Conservation (phyloP, 192 early-diverging fungal species). For the Coemansia sp. region DNA sequence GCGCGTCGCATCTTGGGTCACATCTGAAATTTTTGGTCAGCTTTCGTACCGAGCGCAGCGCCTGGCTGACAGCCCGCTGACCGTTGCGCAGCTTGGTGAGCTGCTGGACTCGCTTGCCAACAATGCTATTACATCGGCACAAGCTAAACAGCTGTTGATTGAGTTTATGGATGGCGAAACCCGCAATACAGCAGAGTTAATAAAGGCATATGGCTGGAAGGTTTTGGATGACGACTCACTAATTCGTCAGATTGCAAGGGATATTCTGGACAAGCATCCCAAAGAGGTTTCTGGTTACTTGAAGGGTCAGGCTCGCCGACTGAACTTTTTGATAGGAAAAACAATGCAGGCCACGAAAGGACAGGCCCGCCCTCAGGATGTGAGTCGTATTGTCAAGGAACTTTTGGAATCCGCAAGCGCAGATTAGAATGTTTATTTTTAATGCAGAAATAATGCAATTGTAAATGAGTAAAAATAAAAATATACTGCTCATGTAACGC, state of each 20-base stretch:
- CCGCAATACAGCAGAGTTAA: constrained; percentile 57
- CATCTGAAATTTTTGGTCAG: constrained; percentile 57
- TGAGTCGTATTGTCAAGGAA: constrained; percentile 61
- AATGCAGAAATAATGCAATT: neutral
- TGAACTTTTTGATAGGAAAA: constrained; percentile 83
- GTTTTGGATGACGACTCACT: constrained; percentile 43
- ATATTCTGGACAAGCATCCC: constrained; percentile 30
- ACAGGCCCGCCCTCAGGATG: constrained; percentile 69
- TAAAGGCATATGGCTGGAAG: constrained; percentile 62
- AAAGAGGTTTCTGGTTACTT: constrained; percentile 61
- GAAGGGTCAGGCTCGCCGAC: constrained; percentile 64
- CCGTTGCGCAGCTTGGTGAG: constrained; percentile 57
- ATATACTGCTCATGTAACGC: neutral
- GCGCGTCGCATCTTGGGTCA: constrained; percentile 55
- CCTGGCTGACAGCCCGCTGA: constrained; percentile 51
- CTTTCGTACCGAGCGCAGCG: constrained; percentile 37
- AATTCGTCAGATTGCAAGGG: constrained; percentile 17
- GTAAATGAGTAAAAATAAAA: neutral
- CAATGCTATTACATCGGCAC: constrained; percentile 60
- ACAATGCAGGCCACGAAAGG: constrained; percentile 79
- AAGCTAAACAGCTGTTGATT: constrained; percentile 70
- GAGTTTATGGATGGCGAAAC: constrained; percentile 67
- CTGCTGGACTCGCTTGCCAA: constrained; percentile 64
- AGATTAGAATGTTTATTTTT: neutral
- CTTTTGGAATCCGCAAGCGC: constrained; percentile 14